phyloP scores from a whole-genome alignment of 345 rosid genomes.

The Barbarea vulgaris region DNA sequence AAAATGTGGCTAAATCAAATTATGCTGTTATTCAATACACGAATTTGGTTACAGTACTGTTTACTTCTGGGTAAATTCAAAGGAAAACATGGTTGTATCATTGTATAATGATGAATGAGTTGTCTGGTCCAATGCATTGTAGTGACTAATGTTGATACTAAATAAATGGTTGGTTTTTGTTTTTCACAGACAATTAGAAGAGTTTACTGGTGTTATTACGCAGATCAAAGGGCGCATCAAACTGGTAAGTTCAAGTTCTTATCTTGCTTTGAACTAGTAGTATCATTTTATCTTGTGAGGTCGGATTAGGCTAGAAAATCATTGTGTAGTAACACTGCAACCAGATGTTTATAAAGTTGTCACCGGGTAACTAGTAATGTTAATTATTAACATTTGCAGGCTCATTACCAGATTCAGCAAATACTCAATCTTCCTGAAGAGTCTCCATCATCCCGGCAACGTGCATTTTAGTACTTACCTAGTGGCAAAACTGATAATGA shows the following conservation, averaged over 20 bases:
- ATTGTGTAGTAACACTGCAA: neutral
- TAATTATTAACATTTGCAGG: constrained; percentile 1
- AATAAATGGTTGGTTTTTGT: constrained; percentile 2
- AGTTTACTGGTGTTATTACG: constrained; percentile 57
- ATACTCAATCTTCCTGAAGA: constrained; percentile 43
- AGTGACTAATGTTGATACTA: neutral
- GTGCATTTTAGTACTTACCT: constrained; percentile 12
- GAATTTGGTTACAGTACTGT: neutral
- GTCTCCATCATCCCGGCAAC: constrained; percentile 21
- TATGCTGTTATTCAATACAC: neutral
- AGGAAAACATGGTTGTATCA: constrained; percentile 3
- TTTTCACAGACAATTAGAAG: constrained; percentile 65
- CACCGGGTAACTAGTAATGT: neutral
- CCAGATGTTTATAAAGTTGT: neutral
- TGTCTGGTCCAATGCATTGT: neutral
- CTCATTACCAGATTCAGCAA: constrained; percentile 46
- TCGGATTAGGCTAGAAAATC: neutral
- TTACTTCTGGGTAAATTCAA: neutral
- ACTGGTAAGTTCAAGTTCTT: constrained; percentile 47
- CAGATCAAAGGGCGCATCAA: constrained; percentile 84
- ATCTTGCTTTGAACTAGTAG: neutral
- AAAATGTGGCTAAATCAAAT: neutral
- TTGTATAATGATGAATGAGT: neutral
- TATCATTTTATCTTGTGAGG: neutral
- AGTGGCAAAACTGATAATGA: neutral